Evolutionary conservation across 164 flowering plant species (phyloP).

Genomic region (Stephania japonica): DNA sequence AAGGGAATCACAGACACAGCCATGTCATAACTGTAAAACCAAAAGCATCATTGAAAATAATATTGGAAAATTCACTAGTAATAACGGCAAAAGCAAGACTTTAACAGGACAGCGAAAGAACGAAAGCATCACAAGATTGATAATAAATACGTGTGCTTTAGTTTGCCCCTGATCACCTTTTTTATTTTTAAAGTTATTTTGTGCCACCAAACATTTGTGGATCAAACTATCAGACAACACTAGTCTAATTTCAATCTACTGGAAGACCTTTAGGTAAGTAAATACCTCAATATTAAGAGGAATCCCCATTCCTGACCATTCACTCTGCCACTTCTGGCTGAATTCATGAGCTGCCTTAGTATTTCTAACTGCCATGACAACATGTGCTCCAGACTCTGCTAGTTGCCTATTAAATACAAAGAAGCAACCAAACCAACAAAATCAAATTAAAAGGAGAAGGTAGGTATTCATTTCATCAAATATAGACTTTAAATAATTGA

Average conservation of each 20-base stretch:
- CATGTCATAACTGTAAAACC: conserved; percentile 16
- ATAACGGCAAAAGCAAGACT: not conserved
- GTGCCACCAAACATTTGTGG: not conserved
- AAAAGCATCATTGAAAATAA: conserved; percentile 3
- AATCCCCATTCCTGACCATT: conserved; percentile 64
- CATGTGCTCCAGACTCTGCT: conserved; percentile 91
- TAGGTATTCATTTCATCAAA: not conserved
- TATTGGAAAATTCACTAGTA: not conserved
- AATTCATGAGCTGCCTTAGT: conserved; percentile 61
- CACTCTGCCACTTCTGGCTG: conserved; percentile 74
- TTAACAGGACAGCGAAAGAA: not conserved
- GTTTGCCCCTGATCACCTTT: not conserved
- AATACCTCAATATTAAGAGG: conserved; percentile 85
- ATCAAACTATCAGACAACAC: not conserved
- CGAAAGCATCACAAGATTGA: not conserved
- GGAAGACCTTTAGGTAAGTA: not conserved
- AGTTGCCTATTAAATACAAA: conserved; percentile 46
- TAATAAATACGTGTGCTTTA: not conserved
- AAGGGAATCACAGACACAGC: conserved; percentile 11
- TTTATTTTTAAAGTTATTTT: not conserved
- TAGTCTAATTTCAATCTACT: not conserved
- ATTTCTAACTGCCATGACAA: conserved; percentile 92
- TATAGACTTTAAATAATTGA: not conserved
- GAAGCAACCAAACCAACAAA: not conserved
- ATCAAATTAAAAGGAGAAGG: not conserved